phyloP scores from a whole-genome alignment of 2,329 filamentous ascomycete species.

The Periconia sp. region DNA sequence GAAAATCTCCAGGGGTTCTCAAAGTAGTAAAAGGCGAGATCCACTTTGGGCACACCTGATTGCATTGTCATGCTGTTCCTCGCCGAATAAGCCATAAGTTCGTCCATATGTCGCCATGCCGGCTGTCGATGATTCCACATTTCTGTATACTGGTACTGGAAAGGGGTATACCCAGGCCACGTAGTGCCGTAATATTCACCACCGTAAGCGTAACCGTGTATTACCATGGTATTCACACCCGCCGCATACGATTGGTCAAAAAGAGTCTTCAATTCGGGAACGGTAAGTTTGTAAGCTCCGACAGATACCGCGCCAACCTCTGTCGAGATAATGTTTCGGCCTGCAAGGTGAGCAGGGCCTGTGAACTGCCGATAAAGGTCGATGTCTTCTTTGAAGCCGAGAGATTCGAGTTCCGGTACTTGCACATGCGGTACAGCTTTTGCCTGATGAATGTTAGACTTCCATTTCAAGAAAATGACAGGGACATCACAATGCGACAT shows the following conservation, averaged over 20 bases:
- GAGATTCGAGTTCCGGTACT: slow-evolving; percentile 38
- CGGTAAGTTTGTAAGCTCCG: slow-evolving; percentile 27
- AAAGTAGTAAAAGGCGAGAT: slow-evolving; percentile 46
- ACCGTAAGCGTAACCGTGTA: slow-evolving; percentile 49
- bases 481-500: neutral
- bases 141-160: slow-evolving; percentile 47
- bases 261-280: slow-evolving; percentile 37
- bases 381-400: slow-evolving; percentile 34
- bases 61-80: slow-evolving; percentile 45
- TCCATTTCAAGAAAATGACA: neutral
- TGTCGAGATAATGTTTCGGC: slow-evolving; percentile 33
- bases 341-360: slow-evolving; percentile 34
- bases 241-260: slow-evolving; percentile 45
- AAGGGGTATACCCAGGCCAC: slow-evolving; percentile 53
- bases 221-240: slow-evolving; percentile 47
- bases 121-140: slow-evolving; percentile 46
- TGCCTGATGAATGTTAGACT: neutral
- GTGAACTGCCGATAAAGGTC: slow-evolving; percentile 39
- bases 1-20: slow-evolving; percentile 10
- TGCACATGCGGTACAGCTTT: slow-evolving; percentile 6
- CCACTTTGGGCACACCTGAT: slow-evolving; percentile 43
- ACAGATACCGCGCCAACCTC: slow-evolving; percentile 34
- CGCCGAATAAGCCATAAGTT: slow-evolving; percentile 42
- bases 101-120: slow-evolving; percentile 44
- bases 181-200: slow-evolving; percentile 50